Percentiles rank a stretch among this genome's conserved stretches.
Conservation (phyloP, 805 yeast genomes). For the Candida suzukii region DNA sequence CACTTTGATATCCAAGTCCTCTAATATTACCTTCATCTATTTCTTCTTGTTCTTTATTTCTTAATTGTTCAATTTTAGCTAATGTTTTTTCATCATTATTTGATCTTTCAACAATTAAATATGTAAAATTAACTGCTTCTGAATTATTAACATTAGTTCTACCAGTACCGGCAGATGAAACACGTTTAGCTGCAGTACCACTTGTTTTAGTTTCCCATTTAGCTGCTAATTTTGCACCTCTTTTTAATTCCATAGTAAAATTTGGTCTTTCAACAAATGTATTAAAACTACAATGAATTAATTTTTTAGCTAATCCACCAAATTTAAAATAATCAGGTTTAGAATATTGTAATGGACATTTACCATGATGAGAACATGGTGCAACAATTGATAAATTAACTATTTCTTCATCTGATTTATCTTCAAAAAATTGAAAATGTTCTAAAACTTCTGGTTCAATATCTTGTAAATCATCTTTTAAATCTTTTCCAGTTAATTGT, state of each 20-base stretch:
- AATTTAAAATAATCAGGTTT: conserved; percentile 60
- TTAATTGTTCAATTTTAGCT: conserved; percentile 31
- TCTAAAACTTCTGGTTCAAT: conserved; percentile 20
- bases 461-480: conserved; percentile 20
- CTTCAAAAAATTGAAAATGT: conserved; percentile 14
- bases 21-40: conserved; percentile 12
- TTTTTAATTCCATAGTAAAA: conserved; percentile 75
- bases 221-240: conserved; percentile 68
- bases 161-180: conserved; percentile 63
- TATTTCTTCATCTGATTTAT: conserved; percentile 10
- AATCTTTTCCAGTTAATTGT: conserved; percentile 1
- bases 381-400: conserved; percentile 65
- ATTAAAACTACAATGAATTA: conserved; percentile 70
- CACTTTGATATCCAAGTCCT: conserved; percentile 20
- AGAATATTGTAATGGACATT: conserved; percentile 78
- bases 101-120: conserved; percentile 63
- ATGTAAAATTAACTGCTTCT: conserved; percentile 69
- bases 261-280: conserved; percentile 71
- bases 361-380: conserved; percentile 85
- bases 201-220: conserved; percentile 58
- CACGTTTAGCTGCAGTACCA: conserved; percentile 44
- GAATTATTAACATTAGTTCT: conserved; percentile 63
- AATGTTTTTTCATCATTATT: conserved; percentile 34
- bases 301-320: conserved; percentile 45
- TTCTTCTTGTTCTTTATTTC: conserved; percentile 17